Base-by-base conservation (phyloP, 192 early-diverging fungal species). In the Entophlyctis luteolus region DNA sequence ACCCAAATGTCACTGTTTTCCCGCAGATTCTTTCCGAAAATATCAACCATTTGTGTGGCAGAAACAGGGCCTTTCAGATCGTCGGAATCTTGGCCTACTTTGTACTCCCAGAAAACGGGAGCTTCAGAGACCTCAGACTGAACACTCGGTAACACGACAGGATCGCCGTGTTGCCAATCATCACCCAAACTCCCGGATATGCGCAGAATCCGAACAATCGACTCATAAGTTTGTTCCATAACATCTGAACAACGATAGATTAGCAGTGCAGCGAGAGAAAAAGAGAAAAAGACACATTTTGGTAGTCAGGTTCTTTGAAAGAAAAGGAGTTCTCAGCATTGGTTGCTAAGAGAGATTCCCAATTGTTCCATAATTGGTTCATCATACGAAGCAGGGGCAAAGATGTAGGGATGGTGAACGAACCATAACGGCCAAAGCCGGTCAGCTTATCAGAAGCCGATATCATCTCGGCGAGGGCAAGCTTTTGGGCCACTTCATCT, bases 171-270 rank as follows among this genome's bases (percentile, higher is more conserved):
- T 27, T 67, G 67, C 79, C 79, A 81, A 42, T 55, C 58, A n/a
- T 80, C 78, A 27, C 25, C 16, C 1, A 79, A 46, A 16, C 68
- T 31, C 1, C 75, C 75, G 12, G 68, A 56, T n/a, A 67, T 47
- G 3, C 81, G 71, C 8, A 83, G 62, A 28, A 49, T 62, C 28
- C 81, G 60, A 3, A 75, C 74, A 18, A 83, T 73, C 37, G 79
- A 75, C 47, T 83, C 81, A 48, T 81, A 83, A 1, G 62, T 74
- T 35, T 70, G 50, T 34, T 77, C 72, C 54, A 83, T 77, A 3
- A 73, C 74, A 25, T 78, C 78, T 82, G 56, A 20, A 25, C 35
- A n/a, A n/a, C n/a, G n/a, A n/a, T n/a, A n/a, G n/a, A n/a, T n/a
- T n/a, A n/a, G n/a, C n/a, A n/a, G n/a, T n/a, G n/a, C n/a, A n/a